Evolutionary conservation across 106 monocot species (phyloP).

Genomic region (Gastrodia elata): DNA sequence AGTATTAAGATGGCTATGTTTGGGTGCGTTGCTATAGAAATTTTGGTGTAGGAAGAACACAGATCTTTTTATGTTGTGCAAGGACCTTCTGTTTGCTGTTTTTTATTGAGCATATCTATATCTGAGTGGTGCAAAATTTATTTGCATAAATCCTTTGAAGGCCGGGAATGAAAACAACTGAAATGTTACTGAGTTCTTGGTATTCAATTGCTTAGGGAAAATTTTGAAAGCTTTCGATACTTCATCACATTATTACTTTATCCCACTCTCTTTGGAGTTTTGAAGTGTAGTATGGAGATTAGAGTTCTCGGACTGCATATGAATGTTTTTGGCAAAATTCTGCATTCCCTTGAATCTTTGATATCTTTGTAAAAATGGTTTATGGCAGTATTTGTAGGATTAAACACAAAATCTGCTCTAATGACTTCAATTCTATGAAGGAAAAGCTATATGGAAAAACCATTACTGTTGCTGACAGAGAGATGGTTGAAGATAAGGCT

Average conservation of each 20-base stretch:
- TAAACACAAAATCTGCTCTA: neutral
- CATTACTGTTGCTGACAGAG: constrained; percentile 65
- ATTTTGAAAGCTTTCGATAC: neutral
- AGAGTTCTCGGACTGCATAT: neutral
- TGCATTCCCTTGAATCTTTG: neutral
- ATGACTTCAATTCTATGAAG: constrained; percentile 12
- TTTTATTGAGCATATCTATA: neutral
- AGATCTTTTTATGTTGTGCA: neutral
- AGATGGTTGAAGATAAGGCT: constrained; percentile 87
- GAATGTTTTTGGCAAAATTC: neutral
- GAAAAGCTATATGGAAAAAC: constrained; percentile 72
- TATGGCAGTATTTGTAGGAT: neutral
- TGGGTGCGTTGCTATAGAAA: neutral
- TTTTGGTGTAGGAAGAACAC: neutral
- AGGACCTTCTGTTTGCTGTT: neutral
- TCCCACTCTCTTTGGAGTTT: neutral
- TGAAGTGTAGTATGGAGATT: neutral
- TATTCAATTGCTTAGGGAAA: neutral
- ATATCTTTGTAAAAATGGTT: neutral
- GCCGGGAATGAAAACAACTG: neutral
- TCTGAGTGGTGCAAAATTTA: neutral
- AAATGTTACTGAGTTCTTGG: neutral
- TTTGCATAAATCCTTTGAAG: neutral
- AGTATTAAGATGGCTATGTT: neutral
- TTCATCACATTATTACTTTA: neutral